These are phyloP conservation scores for Cyphellophora europaea DNA, from an alignment of 2,329 filamentous ascomycete genomes.

Conservation along the genomic window DNA sequence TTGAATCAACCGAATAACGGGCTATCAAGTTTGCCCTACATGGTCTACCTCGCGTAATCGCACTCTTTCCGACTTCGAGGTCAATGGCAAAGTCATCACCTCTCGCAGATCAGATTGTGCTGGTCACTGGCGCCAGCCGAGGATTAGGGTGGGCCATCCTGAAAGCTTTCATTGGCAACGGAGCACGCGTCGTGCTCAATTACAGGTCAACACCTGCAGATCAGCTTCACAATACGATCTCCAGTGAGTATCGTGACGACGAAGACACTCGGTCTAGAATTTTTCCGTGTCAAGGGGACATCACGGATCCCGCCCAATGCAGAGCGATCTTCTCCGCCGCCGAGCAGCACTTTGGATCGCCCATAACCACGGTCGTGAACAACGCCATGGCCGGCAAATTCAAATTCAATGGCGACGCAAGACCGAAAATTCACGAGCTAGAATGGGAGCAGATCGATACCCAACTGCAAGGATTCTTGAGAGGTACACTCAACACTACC, in stretches of 20 bases:
- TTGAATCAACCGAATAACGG: too few species aligned
- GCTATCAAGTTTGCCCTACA: too few species aligned
- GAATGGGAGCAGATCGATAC: conserved; percentile 12
- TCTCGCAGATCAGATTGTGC: not conserved
- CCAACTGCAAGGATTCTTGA: conserved; percentile 12
- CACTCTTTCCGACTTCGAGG: too few species aligned
- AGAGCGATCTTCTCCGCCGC: conserved; percentile 9
- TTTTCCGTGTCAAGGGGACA: conserved; percentile 6
- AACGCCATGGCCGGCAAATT: conserved; percentile 16
- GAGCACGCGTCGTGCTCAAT: not conserved
- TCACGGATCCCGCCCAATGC: conserved; percentile 9
- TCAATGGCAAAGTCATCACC: not conserved
- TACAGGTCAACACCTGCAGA: not conserved
- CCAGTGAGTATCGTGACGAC: too few species aligned
- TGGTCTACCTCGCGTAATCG: too few species aligned
- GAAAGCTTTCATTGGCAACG: not conserved
- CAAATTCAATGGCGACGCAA: conserved; percentile 15
- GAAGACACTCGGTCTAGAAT: too few species aligned
- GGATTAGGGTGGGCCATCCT: not conserved
- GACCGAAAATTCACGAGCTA: conserved; percentile 10
- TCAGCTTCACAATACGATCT: too few species aligned
- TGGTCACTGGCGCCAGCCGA: not conserved
- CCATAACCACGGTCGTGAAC: conserved; percentile 15
- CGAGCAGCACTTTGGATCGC: conserved; percentile 5
- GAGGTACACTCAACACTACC: conserved; percentile 14